Conservation (phyloP, 495 filamentous ascomycete species). For the Rhizodiscina lignyota region DNA sequence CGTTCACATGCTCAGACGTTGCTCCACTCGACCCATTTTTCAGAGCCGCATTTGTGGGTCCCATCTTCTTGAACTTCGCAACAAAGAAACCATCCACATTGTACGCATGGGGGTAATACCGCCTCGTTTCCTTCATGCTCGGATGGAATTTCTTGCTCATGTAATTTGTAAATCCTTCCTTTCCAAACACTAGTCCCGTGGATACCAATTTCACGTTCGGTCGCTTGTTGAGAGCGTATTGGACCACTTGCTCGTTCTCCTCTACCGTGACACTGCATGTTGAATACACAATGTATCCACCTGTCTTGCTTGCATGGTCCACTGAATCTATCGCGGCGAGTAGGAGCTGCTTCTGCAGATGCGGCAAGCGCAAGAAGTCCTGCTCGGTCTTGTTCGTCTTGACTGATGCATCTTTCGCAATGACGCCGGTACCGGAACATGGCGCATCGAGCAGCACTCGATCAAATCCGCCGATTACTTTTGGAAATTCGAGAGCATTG, state of each 20-base stretch:
- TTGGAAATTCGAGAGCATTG: slow-evolving; percentile 77
- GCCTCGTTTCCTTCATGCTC: slow-evolving; percentile 66
- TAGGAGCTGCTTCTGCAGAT: slow-evolving; percentile 85
- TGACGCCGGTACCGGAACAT: slow-evolving; percentile 75
- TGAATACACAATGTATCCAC: slow-evolving; percentile 88
- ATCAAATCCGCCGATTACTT: slow-evolving; percentile 90
- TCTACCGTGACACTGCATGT: slow-evolving; percentile 86
- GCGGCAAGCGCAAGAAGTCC: slow-evolving; percentile 81
- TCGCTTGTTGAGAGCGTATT: slow-evolving; percentile 76
- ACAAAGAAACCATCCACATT: slow-evolving; percentile 99
- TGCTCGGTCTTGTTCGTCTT: slow-evolving; percentile 95
- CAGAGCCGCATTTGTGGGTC: slow-evolving; percentile 35
- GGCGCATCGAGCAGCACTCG: slow-evolving; percentile 66
- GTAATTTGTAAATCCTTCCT: slow-evolving; percentile 74
- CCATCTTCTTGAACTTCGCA: slow-evolving; percentile 88
- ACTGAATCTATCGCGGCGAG: slow-evolving; percentile 89
- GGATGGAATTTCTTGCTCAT: slow-evolving; percentile 80
- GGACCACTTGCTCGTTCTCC: slow-evolving; percentile 85
- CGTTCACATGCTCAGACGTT: slow-evolving; percentile 4
- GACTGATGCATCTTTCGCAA: slow-evolving; percentile 83
- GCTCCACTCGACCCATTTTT: slow-evolving; percentile 17
- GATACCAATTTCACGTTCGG: slow-evolving; percentile 90
- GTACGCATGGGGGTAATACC: slow-evolving; percentile 88
- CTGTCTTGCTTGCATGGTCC: slow-evolving; percentile 69
- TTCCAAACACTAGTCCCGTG: slow-evolving; percentile 83